Percentiles rank a stretch among this genome's conserved stretches.
Conservation (phyloP, 768 basidiomycete species). For the Daedaleopsis sinensis region DNA sequence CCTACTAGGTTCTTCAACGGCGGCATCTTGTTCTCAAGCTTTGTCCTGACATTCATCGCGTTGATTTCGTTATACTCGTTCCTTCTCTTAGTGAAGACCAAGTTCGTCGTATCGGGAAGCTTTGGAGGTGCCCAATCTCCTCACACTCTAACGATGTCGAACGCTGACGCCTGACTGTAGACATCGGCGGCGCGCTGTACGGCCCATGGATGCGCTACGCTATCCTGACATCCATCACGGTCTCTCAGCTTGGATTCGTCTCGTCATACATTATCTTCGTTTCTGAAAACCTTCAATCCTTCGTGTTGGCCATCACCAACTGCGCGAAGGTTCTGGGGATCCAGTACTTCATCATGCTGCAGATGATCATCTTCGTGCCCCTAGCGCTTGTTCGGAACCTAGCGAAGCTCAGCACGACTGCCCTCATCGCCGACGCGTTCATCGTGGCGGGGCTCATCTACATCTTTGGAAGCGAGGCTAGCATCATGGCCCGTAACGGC, state of each 20-base stretch:
- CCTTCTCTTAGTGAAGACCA: constrained; percentile 85
- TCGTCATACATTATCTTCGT: constrained; percentile 95
- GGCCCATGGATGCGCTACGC: constrained; percentile 91
- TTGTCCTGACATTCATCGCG: constrained; percentile 82
- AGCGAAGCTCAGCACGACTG: constrained; percentile 92
- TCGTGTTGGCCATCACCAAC: constrained; percentile 78
- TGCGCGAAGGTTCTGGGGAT: constrained; percentile 71
- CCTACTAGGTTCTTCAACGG: constrained; percentile 86
- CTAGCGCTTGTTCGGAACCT: constrained; percentile 89
- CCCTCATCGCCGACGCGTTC: constrained; percentile 92
- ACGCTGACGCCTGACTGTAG: constrained; percentile 39
- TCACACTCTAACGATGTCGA: constrained; percentile 4
- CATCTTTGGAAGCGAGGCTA: constrained; percentile 85
- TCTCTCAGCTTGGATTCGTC: constrained; percentile 91
- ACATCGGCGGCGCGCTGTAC: constrained; percentile 91
- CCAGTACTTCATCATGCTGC: constrained; percentile 79
- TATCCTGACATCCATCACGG: constrained; percentile 83
- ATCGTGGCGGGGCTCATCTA: constrained; percentile 88
- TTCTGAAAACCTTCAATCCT: constrained; percentile 86
- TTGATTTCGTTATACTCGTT: constrained; percentile 91
- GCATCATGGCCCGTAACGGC: constrained; percentile 66
- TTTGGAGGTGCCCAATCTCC: constrained; percentile 74
- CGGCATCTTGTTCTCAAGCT: constrained; percentile 84
- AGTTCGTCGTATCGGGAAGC: constrained; percentile 86
- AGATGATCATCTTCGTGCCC: constrained; percentile 87